phyloP scores from a whole-genome alignment of 805 yeast species.

The Pichia californica region DNA sequence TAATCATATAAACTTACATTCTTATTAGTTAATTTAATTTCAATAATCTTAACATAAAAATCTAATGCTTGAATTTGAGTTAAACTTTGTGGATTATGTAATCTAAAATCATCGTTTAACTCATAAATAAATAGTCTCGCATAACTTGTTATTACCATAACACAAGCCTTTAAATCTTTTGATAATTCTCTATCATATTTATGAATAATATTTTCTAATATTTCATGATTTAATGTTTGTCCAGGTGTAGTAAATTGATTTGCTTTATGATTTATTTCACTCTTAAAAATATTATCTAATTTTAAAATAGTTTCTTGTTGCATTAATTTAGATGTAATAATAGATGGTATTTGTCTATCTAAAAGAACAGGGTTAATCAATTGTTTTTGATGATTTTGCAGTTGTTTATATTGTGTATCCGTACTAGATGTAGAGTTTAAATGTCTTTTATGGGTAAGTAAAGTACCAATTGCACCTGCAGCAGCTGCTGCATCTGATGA shows the following conservation, averaged over 20 bases:
- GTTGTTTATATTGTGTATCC: constrained; percentile 4
- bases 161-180: constrained; percentile 28
- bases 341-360: constrained; percentile 28
- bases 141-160: constrained; percentile 30
- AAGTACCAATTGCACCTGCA: constrained; percentile 30
- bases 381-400: constrained; percentile 23
- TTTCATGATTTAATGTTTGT: constrained; percentile 27
- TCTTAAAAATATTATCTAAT: constrained; percentile 28
- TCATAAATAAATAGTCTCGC: constrained; percentile 32
- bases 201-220: constrained; percentile 25
- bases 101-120: constrained; percentile 25
- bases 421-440: constrained; percentile 2
- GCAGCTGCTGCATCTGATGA: constrained; percentile 30
- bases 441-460: constrained; percentile 26
- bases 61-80: constrained; percentile 38
- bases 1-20: constrained; percentile 73
- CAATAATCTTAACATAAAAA: constrained; percentile 28
- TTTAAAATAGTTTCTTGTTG: constrained; percentile 29
- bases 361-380: constrained; percentile 28
- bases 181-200: constrained; percentile 26
- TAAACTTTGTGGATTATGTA: constrained; percentile 27
- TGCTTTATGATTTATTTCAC: constrained; percentile 28
- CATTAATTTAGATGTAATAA: constrained; percentile 24
- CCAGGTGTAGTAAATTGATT: constrained; percentile 25
- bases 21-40: constrained; percentile 41